phyloP scores from a whole-genome alignment of 345 rosid genomes.

The Aquilaria sinensis region DNA sequence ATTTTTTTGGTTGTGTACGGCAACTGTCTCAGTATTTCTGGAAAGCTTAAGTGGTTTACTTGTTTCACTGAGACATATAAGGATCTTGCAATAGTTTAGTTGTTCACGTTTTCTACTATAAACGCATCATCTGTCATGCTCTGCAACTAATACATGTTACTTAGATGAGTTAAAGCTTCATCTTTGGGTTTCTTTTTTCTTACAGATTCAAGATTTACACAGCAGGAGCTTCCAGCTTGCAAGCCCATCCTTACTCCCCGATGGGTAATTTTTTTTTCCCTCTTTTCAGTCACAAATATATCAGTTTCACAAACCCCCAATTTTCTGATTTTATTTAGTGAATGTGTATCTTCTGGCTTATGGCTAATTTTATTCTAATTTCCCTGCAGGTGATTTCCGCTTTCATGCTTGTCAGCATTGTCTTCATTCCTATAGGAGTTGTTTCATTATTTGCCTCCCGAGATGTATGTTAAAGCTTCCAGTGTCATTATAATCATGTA shows the following conservation, averaged over 20 bases:
- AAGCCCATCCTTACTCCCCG: conserved; percentile 94
- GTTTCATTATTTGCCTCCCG: conserved; percentile 84
- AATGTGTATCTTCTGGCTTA: not conserved
- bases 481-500: not conserved
- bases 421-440: conserved; percentile 94
- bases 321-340: not conserved
- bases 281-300: not conserved
- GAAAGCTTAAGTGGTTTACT: no score
- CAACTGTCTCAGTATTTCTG: no score
- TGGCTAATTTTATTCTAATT: conserved; percentile 49
- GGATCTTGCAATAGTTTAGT: no score
- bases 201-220: conserved; percentile 91
- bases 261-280: conserved; percentile 52
- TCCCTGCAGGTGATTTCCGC: conserved; percentile 73
- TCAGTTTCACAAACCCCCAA: not conserved
- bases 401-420: conserved; percentile 80
- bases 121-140: no score
- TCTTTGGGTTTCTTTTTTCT: conserved; percentile 1
- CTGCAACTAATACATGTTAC: no score
- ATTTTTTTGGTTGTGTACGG: no score
- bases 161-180: no score
- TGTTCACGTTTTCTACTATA: no score
- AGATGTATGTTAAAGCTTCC: conserved; percentile 45
- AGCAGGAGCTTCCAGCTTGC: conserved; percentile 99
- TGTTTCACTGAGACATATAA: no score